Evolutionary conservation across 2,329 filamentous ascomycete species (phyloP).

Genomic region (Clarireedia monteithiana): DNA sequence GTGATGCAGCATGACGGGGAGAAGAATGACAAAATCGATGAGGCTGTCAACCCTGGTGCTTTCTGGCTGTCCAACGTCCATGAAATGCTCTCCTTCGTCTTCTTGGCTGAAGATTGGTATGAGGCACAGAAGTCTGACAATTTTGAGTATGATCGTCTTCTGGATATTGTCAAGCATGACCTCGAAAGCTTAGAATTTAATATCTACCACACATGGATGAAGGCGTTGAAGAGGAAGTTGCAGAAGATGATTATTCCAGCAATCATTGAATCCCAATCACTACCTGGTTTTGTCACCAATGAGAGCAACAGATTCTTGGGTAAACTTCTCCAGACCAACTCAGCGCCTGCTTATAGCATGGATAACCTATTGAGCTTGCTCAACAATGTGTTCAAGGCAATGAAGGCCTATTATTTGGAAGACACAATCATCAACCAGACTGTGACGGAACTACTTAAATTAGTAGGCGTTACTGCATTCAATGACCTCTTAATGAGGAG

Average conservation of each 20-base stretch:
- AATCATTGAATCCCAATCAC: conserved; percentile 97
- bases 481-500: conserved; percentile 96
- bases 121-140: conserved; percentile 99
- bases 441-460: conserved; percentile 81
- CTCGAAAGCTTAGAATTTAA: conserved; percentile 98
- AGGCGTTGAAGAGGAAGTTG: conserved; percentile 97
- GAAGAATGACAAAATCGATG: conserved; percentile 45
- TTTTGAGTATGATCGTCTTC: conserved; percentile 92
- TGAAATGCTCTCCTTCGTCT: conserved; percentile 99
- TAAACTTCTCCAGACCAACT: conserved; percentile 88
- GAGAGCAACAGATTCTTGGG: conserved; percentile 97
- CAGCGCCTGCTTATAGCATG: conserved; percentile 96
- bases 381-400: conserved; percentile 96
- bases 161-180: conserved; percentile 99
- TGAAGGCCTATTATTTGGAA: conserved; percentile 98
- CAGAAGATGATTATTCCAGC: conserved; percentile 99
- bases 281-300: conserved; percentile 97
- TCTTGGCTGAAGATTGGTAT: conserved; percentile 98
- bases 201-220: conserved; percentile 99
- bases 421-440: conserved; percentile 94
- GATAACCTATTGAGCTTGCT: conserved; percentile 92
- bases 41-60: conserved; percentile 91
- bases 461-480: conserved; percentile 96
- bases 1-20: conserved; percentile 94
- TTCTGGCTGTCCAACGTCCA: conserved; percentile 99